Base-by-base conservation (phyloP, 805 yeast genomes). In the Spencermartinsiella europaea region DNA sequence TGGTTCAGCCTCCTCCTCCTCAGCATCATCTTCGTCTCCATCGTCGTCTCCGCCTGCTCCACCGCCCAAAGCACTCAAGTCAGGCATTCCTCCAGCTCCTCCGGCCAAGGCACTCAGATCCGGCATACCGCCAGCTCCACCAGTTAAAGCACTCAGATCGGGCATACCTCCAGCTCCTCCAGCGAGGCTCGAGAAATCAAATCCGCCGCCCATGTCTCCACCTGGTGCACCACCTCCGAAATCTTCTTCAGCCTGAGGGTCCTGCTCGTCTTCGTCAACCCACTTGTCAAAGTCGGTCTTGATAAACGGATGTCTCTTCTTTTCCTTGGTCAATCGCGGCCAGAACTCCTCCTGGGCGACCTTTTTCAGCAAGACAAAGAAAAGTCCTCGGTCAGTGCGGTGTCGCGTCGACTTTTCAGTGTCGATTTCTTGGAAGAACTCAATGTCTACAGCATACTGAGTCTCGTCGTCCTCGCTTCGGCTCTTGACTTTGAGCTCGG, bases 261-360 rank as follows among this genome's bases (percentile, higher is more conserved):
- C 89, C 69, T 91, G 99, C 69, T 91, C 99, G 63, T 91, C 99
- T 72, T 91, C 98, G 63, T 91, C 99, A 35, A 86, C 95, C 99
- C 99, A 91, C 67, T 83, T 86, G 71, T 90, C 96, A 63, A 91
- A 91, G 63, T 91, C 98, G 12, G 99, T 91, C 73, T 86, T 85
- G 64, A 91, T 78, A 68, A 77, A 86, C 54, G 81, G 87, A 51
- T 75, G 77, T 64, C 82, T 88, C 61, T 77, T 74, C 72, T 89
- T 87, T 59, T 85, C 90, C 69, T 89, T 90, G 47, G 90, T 84
- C 64, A 91, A 76, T 63, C 98, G 80, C 57, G 99, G 98, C 99
- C 99, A 91, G 74, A 68, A 91, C 63, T 89, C 97, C 48, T 71
- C 79, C 56, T 77, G 73, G 19, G 74, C 64, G 46, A 76, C 79